Evolutionary conservation across 495 filamentous ascomycete genomes (phyloP).

Genomic region (Stereocaulon alpinum): DNA sequence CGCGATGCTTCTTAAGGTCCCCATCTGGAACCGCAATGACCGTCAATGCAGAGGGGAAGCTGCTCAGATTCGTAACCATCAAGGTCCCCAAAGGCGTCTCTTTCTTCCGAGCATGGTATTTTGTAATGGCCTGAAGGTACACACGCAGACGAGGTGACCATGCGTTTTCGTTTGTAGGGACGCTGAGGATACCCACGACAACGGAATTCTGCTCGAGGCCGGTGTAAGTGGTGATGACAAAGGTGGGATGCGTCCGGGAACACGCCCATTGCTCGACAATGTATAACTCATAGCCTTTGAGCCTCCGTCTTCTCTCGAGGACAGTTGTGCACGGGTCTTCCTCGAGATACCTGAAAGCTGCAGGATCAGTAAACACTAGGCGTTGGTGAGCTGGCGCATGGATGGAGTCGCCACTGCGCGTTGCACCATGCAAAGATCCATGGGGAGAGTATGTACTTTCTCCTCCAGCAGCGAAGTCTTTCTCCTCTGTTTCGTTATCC

Average conservation of each 20-base stretch:
- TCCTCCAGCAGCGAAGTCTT: slow-evolving; percentile 8
- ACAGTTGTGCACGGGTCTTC: slow-evolving; percentile 71
- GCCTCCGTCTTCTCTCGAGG: slow-evolving; percentile 52
- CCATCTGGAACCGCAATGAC: slow-evolving; percentile 84
- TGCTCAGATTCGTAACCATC: slow-evolving; percentile 88
- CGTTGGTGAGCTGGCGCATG: slow-evolving; percentile 31
- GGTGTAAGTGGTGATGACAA: slow-evolving; percentile 88
- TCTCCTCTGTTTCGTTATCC: slow-evolving; percentile 13
- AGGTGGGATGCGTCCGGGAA: slow-evolving; percentile 79
- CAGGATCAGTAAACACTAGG: slow-evolving; percentile 62
- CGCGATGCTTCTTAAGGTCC: slow-evolving; percentile 67
- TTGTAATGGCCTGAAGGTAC: slow-evolving; percentile 78
- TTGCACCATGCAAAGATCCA: background rate
- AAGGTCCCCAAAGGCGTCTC: slow-evolving; percentile 75
- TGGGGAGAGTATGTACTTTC: background rate
- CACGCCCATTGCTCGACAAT: slow-evolving; percentile 98
- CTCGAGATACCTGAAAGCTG: slow-evolving; percentile 78
- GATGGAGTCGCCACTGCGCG: background rate
- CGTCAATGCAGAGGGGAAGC: slow-evolving; percentile 79
- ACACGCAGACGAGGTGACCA: slow-evolving; percentile 72
- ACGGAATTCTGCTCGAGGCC: slow-evolving; percentile 72
- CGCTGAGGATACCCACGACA: slow-evolving; percentile 68
- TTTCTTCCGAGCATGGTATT: slow-evolving; percentile 69
- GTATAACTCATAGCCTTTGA: slow-evolving; percentile 87
- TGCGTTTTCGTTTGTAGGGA: slow-evolving; percentile 65